These are phyloP conservation scores for Tilletia indica DNA, from an alignment of 1,284 basidiomycete species.

Conservation along the genomic window DNA sequence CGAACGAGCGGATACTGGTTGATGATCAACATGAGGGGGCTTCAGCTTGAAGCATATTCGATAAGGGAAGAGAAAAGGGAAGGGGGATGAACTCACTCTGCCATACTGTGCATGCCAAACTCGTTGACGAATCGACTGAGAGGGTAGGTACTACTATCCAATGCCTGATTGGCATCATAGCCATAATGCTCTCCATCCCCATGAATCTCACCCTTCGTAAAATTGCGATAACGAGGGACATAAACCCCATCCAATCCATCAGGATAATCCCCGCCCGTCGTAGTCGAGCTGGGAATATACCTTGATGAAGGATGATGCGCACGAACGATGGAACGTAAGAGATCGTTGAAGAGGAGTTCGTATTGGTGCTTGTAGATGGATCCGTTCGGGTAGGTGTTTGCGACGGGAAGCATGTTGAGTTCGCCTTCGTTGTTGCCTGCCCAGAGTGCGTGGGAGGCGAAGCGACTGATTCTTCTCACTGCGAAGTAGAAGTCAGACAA, in stretches of 20 bases:
- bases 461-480: conserved; percentile 7
- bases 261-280: conserved; percentile 62
- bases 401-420: conserved; percentile 29
- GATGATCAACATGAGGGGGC: conserved; percentile 60
- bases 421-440: conserved; percentile 45
- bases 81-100: conserved; percentile 35
- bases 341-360: conserved; percentile 58
- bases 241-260: conserved; percentile 60
- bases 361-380: conserved; percentile 28
- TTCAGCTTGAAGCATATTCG: not conserved
- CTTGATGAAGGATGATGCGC: conserved; percentile 64
- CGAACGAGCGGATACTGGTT: not conserved
- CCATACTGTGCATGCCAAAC: conserved; percentile 69
- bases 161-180: conserved; percentile 64
- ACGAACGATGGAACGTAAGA: conserved; percentile 61
- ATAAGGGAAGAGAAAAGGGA: not conserved
- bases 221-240: conserved; percentile 62
- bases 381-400: conserved; percentile 23
- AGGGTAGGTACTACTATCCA: conserved; percentile 65
- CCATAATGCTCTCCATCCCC: conserved; percentile 60
- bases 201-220: conserved; percentile 63
- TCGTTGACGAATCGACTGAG: conserved; percentile 67
- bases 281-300: conserved; percentile 67
- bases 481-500: not conserved
- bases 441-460: conserved; percentile 22